Conservation (phyloP, 208 protist genomes). For the Trypanosoma avium region DNA sequence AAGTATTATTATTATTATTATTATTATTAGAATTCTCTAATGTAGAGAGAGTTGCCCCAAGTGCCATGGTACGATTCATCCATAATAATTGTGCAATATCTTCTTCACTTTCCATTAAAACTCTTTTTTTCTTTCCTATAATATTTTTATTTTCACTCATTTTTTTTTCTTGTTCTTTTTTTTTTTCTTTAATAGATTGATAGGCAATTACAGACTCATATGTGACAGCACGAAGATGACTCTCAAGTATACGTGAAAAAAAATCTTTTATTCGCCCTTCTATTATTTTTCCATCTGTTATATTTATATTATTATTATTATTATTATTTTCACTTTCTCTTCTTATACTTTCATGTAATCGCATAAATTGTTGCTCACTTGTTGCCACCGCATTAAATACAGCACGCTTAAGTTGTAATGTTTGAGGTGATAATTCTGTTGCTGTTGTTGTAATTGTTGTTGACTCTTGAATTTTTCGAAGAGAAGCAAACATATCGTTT, state of each 20-base stretch:
- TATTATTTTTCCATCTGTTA: not conserved
- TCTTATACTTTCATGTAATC: too few species aligned
- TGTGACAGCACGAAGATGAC: constrained; percentile 17
- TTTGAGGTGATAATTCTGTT: not conserved
- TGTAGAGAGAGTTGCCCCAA: constrained; percentile 17
- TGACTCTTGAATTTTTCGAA: constrained; percentile 31
- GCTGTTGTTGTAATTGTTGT: not conserved
- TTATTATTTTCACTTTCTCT: not conserved
- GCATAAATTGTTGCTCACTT: constrained; percentile 23
- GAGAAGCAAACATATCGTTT: constrained; percentile 34
- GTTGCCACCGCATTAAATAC: constrained; percentile 6
- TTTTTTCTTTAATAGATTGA: too few species aligned
- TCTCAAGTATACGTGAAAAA: constrained; percentile 6
- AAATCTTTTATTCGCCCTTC: constrained; percentile 3
- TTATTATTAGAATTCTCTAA: not conserved
- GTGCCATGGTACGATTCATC: constrained; percentile 29
- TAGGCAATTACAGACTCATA: not conserved
- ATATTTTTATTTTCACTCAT: not conserved
- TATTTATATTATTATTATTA: not conserved
- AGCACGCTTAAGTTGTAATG: constrained; percentile 4
- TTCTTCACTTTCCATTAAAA: constrained; percentile 6
- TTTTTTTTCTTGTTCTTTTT: not conserved
- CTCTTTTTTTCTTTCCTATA: not conserved
- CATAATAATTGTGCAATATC: constrained; percentile 16
- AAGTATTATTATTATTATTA: not conserved